Percentiles rank a stretch among this genome's conserved stretches.
Conservation (phyloP, 495 filamentous ascomycete genomes). For the Penicillium subrubescens region DNA sequence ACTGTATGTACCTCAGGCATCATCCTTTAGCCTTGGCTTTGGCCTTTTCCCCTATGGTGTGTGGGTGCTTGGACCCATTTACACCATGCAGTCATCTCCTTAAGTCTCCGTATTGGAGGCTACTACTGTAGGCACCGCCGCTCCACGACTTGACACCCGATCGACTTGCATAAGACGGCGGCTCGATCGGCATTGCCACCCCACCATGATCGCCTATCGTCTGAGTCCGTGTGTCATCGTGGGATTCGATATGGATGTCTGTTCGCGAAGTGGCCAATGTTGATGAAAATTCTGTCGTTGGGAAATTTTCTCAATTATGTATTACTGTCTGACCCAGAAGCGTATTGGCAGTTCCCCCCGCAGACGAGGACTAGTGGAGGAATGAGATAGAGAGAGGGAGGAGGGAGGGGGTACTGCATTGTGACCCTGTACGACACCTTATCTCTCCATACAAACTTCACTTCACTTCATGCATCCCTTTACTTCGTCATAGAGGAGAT, state of each 20-base stretch:
- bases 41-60: background rate
- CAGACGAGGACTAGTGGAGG: background rate
- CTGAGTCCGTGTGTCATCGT: slow-evolving; percentile 43
- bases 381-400: background rate
- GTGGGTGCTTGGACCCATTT: background rate
- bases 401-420: background rate
- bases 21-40: background rate
- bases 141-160: background rate
- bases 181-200: slow-evolving; percentile 49
- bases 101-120: background rate
- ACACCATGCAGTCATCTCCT: background rate
- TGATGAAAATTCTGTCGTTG: background rate
- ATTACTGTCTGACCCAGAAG: too few species aligned
- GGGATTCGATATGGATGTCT: slow-evolving; percentile 44
- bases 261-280: background rate
- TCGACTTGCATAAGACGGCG: background rate
- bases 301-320: too few species aligned
- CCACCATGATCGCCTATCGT: background rate
- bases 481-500: background rate
- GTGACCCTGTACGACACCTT: background rate
- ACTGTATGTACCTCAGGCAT: background rate
- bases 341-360: background rate
- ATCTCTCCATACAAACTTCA: background rate
- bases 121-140: background rate
- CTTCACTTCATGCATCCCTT: background rate